A percentile compares a stretch with the other conserved stretches of the same genome.
These are phyloP conservation scores for Batkoa obscura DNA, from an alignment of 371 early-diverging fungal genomes.

Conservation along the genomic window DNA sequence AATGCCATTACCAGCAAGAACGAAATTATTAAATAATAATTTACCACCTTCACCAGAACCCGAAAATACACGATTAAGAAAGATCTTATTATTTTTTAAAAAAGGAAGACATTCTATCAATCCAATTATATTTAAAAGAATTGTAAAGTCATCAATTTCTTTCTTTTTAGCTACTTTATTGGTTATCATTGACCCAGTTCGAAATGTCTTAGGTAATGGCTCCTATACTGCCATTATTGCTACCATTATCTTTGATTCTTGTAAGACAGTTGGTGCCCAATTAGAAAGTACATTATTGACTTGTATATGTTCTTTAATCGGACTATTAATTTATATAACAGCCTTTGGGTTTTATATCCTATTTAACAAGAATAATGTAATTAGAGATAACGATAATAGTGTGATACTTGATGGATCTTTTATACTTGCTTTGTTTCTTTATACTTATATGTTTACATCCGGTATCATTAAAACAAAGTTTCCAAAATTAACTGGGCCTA, in stretches of 20 bases:
- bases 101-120: neutral
- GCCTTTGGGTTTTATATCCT: neutral
- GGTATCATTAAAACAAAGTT: constrained; percentile 1
- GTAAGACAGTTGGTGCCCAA: constrained; percentile 1
- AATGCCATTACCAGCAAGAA: neutral
- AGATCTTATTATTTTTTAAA: neutral
- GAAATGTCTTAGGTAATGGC: neutral
- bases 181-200: neutral
- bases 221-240: neutral
- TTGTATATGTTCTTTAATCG: neutral
- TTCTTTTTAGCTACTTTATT: constrained; percentile 5
- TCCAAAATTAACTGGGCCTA: neutral
- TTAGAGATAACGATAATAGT: neutral
- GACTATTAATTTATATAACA: neutral
- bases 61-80: neutral
- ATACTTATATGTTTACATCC: neutral
- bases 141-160: constrained; percentile 1
- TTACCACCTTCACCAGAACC: neutral
- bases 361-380: neutral
- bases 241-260: neutral
- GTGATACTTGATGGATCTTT: constrained; percentile 3
- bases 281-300: neutral
- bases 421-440: neutral
- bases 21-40: neutral
- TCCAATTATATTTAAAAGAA: neutral